Evolutionary conservation across 208 protist species (phyloP).

Genomic region (Leptomonas pyrrhocoris): DNA sequence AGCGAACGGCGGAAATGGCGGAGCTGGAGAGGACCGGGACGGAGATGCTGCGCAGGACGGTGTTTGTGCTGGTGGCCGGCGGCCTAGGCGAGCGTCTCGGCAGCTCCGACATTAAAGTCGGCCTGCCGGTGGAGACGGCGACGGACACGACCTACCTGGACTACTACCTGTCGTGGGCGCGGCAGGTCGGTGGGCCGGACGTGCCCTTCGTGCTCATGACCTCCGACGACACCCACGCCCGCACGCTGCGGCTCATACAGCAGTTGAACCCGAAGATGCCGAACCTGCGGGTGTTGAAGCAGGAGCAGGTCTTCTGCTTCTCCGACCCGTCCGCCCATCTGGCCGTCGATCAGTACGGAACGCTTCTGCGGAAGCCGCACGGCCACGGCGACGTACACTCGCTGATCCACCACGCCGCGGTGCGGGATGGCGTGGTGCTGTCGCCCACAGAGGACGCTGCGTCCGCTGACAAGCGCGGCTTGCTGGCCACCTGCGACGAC

Average conservation of each 20-base stretch:
- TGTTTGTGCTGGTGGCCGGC: conserved; percentile 92
- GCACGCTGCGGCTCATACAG: conserved; percentile 76
- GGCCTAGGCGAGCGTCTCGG: conserved; percentile 94
- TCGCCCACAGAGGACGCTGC: not conserved
- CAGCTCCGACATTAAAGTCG: conserved; percentile 89
- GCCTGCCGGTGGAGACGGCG: conserved; percentile 86
- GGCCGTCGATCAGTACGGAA: conserved; percentile 66
- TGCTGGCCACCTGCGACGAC: conserved; percentile 11
- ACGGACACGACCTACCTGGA: conserved; percentile 81
- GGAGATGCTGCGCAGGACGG: conserved; percentile 46
- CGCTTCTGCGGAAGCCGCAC: conserved; percentile 88
- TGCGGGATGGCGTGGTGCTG: not conserved
- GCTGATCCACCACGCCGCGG: conserved; percentile 68
- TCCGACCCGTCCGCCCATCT: conserved; percentile 71
- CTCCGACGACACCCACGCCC: conserved; percentile 90
- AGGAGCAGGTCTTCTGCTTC: conserved; percentile 91
- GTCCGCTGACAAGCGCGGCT: not conserved
- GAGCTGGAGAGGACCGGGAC: conserved; percentile 52
- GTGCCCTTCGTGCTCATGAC: conserved; percentile 95
- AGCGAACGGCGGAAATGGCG: conserved; percentile 39
- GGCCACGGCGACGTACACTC: conserved; percentile 95
- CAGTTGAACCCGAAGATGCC: conserved; percentile 45
- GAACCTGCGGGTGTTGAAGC: conserved; percentile 84
- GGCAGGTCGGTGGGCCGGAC: conserved; percentile 38
- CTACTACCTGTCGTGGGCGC: conserved; percentile 76